These are phyloP conservation scores for Pichia deserticola DNA, from an alignment of 805 yeast species.

Conservation along the genomic window DNA sequence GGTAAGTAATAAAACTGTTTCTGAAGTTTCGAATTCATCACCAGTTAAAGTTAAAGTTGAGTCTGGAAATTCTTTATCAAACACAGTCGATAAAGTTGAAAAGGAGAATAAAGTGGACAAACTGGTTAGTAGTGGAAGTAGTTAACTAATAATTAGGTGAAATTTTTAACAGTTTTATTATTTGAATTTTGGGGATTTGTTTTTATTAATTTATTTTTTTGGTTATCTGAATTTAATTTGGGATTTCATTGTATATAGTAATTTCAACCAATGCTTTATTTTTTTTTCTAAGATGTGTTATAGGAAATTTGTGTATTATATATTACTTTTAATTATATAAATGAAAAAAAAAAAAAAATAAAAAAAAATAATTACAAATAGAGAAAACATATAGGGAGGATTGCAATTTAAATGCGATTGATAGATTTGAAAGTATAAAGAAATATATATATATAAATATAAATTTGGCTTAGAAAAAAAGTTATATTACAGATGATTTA, in stretches of 20 bases:
- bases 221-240: background rate
- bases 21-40: conserved; percentile 1
- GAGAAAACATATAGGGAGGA: too few relatives aligned
- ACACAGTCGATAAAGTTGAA: background rate
- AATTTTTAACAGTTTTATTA: background rate
- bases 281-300: background rate
- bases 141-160: background rate
- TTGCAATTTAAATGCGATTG: too few relatives aligned
- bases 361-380: background rate
- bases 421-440: too few relatives aligned
- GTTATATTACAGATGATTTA: too few relatives aligned
- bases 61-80: background rate
- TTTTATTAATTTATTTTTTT: background rate
- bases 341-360: background rate
- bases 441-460: too few relatives aligned
- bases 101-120: conserved; percentile 5
- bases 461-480: too few relatives aligned
- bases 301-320: conserved; percentile 1
- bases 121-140: background rate
- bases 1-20: background rate
- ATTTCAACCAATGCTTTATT: background rate
- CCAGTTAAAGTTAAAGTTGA: conserved; percentile 4
- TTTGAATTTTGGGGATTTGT: too few relatives aligned
- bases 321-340: background rate
- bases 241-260: background rate